phyloP scores from a whole-genome alignment of 2,329 filamentous ascomycete species.

The Neofusicoccum kwambonambiense region DNA sequence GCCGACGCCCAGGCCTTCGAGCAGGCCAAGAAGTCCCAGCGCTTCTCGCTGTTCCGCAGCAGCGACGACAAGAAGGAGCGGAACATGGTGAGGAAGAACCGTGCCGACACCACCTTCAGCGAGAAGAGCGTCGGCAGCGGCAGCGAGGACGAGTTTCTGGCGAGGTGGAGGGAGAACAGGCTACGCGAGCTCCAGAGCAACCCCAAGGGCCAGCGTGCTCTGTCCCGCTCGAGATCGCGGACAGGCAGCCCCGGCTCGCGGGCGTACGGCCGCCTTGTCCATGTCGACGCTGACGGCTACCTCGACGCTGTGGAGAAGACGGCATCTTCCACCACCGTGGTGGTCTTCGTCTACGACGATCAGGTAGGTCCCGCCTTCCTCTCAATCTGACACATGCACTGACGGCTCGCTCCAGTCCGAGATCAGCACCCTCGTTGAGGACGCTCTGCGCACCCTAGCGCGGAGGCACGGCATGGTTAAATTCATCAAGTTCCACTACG shows the following conservation, averaged over 20 bases:
- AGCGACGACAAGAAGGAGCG: slow-evolving; percentile 14
- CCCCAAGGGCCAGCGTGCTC: slow-evolving; percentile 49
- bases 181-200: slow-evolving; percentile 71
- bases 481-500: slow-evolving; percentile 88
- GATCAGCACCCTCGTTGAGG: slow-evolving; percentile 75
- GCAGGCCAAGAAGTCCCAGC: slow-evolving; percentile 49
- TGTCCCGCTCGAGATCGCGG: slow-evolving; percentile 53
- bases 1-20: slow-evolving; percentile 78
- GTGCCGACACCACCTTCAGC: slow-evolving; percentile 35
- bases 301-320: slow-evolving; percentile 96
- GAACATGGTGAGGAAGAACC: slow-evolving; percentile 16
- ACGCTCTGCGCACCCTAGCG: slow-evolving; percentile 74
- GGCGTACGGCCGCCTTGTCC: slow-evolving; percentile 74
- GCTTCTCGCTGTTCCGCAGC: slow-evolving; percentile 28
- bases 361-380: slow-evolving; percentile 59
- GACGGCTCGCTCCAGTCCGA: slow-evolving; percentile 60
- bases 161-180: slow-evolving; percentile 79
- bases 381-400: slow-evolving; percentile 5
- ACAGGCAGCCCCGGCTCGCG: slow-evolving; percentile 74
- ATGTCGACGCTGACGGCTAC: slow-evolving; percentile 87
- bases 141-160: slow-evolving; percentile 78
- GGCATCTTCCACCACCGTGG: slow-evolving; percentile 73
- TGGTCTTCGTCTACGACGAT: slow-evolving; percentile 90
- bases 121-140: slow-evolving; percentile 53
- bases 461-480: slow-evolving; percentile 67